phyloP scores from a whole-genome alignment of 2,329 filamentous ascomycete genomes.

The Microdochium paspali region DNA sequence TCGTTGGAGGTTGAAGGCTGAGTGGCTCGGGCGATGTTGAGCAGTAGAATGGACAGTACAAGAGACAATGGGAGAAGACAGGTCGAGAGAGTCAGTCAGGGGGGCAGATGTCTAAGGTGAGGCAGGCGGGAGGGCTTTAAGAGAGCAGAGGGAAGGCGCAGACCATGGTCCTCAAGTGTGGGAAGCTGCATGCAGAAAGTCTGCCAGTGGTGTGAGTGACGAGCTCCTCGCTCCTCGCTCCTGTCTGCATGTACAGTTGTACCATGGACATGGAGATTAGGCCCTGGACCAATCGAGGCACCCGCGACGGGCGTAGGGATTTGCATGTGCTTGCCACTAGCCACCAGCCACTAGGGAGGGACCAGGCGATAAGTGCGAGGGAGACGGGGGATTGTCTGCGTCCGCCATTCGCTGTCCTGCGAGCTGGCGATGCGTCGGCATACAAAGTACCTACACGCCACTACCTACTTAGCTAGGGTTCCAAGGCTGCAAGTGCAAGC shows the following conservation, averaged over 20 bases:
- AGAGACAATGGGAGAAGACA: background rate
- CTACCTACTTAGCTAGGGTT: no score
- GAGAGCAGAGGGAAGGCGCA: background rate
- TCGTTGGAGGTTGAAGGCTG: background rate
- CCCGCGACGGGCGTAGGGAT: background rate
- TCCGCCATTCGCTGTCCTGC: no score
- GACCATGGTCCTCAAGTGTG: background rate
- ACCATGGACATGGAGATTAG: no score
- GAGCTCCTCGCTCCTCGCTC: no score
- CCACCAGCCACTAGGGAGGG: background rate
- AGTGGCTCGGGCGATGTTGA: background rate
- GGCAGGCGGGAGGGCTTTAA: background rate
- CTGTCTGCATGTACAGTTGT: no score
- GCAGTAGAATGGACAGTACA: background rate
- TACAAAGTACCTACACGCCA: no score
- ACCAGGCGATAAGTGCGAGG: background rate
- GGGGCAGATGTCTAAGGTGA: background rate
- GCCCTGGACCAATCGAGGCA: no score
- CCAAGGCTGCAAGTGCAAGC: background rate
- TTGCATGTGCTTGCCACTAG: conserved; percentile 1
- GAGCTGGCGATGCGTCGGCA: no score
- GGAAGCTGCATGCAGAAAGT: background rate
- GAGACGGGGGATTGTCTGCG: no score
- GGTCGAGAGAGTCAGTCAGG: background rate
- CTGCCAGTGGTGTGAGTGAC: background rate